Conservation (phyloP, 1,284 basidiomycete genomes). For the Phylloporus gajari region DNA sequence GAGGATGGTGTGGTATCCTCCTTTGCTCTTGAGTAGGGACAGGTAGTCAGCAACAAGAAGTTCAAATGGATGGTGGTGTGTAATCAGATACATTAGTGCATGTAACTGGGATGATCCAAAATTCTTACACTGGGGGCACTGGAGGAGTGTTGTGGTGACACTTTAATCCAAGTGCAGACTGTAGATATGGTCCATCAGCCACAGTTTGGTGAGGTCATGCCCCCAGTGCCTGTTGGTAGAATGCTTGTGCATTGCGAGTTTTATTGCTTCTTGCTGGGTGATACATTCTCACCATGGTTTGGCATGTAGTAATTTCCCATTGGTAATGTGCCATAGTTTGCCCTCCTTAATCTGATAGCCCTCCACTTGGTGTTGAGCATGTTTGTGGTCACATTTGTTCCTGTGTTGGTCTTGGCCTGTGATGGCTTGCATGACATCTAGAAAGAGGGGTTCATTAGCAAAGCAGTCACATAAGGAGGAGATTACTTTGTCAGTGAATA, state of each 20-base stretch:
- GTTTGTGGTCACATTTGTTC: no score
- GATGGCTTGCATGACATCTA: constrained; percentile 12
- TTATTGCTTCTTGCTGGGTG: background rate
- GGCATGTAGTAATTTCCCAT: background rate
- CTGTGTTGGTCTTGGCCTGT: constrained; percentile 15
- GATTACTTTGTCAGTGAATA: background rate
- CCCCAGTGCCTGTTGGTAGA: background rate
- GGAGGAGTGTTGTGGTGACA: background rate
- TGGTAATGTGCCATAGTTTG: background rate
- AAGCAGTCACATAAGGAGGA: no score
- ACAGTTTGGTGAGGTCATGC: background rate
- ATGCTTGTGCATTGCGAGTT: background rate
- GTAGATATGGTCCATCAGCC: background rate
- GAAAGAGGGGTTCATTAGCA: no score
- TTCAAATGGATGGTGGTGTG: constrained; percentile 32
- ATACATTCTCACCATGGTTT: background rate
- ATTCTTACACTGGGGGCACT: constrained; percentile 29
- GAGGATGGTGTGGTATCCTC: constrained; percentile 31
- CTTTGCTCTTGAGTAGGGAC: constrained; percentile 32
- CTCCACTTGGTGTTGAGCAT: background rate
- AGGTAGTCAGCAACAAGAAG: constrained; percentile 40
- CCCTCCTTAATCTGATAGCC: background rate
- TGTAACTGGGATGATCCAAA: constrained; percentile 33
- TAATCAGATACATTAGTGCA: constrained; percentile 8
- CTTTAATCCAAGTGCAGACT: background rate